phyloP scores from a whole-genome alignment of 2,329 filamentous ascomycete genomes.

The Eurotiales sp. region DNA sequence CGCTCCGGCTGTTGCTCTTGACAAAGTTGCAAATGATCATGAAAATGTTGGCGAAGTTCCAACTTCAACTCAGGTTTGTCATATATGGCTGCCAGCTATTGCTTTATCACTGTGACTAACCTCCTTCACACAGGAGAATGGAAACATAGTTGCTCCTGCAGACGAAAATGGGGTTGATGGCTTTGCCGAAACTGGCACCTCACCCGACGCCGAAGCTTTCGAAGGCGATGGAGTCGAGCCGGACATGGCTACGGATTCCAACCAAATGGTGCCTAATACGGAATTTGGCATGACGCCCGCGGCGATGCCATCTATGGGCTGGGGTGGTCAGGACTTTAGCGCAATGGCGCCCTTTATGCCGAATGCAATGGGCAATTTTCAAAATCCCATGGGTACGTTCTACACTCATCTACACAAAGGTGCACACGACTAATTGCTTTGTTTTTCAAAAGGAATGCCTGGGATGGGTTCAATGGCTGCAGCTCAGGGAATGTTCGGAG shows the following conservation, averaged over 20 bases:
- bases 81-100: neutral
- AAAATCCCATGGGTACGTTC: conserved; percentile 83
- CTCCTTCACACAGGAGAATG: neutral
- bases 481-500: conserved; percentile 48
- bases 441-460: conserved; percentile 66
- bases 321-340: conserved; percentile 62
- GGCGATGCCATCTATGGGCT: conserved; percentile 58
- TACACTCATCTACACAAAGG: neutral
- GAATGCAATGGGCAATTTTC: conserved; percentile 56
- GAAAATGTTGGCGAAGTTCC: neutral
- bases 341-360: conserved; percentile 66
- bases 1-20: neutral
- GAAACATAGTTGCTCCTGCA: neutral
- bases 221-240: conserved; percentile 16
- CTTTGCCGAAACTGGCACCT: neutral
- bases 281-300: conserved; percentile 45
- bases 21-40: neutral
- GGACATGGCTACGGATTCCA: conserved; percentile 15
- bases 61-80: conserved; percentile 3
- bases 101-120: neutral
- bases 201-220: conserved; percentile 1
- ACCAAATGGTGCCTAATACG: conserved; percentile 24
- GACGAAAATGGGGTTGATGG: neutral
- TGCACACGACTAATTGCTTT: conserved; percentile 22
- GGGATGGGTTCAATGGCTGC: conserved; percentile 64